These are phyloP conservation scores for Calonectria pauciramosa DNA, from an alignment of 2,329 filamentous ascomycete genomes.

Conservation along the genomic window DNA sequence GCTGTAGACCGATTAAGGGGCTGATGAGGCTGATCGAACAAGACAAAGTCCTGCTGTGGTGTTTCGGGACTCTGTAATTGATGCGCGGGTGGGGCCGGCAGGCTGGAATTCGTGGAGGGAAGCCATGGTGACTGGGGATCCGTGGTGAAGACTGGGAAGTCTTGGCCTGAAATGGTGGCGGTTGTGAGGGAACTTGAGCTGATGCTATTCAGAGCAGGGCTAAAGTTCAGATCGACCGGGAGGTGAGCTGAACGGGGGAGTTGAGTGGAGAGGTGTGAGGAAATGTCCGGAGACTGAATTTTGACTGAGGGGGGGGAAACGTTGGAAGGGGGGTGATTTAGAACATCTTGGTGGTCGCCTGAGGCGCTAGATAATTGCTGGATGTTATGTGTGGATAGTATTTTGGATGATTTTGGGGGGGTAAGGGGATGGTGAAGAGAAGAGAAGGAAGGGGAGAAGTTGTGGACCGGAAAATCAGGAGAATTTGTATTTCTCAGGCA, in stretches of 20 bases:
- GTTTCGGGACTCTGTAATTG: slow-evolving; percentile 64
- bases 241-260: slow-evolving; percentile 62
- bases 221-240: slow-evolving; percentile 78
- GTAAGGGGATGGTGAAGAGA: slow-evolving; percentile 45
- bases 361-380: slow-evolving; percentile 48
- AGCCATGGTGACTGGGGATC: slow-evolving; percentile 86
- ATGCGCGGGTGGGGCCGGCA: slow-evolving; percentile 73
- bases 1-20: slow-evolving; percentile 55
- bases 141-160: slow-evolving; percentile 85
- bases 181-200: slow-evolving; percentile 70
- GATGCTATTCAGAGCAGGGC: slow-evolving; percentile 69
- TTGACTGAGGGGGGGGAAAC: slow-evolving; percentile 60
- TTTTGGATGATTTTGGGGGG: slow-evolving; percentile 47
- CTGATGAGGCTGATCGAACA: slow-evolving; percentile 72
- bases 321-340: slow-evolving; percentile 62
- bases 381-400: slow-evolving; percentile 50
- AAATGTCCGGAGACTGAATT: slow-evolving; percentile 64
- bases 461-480: slow-evolving; percentile 45
- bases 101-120: slow-evolving; percentile 76
- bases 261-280: slow-evolving; percentile 63
- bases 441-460: slow-evolving; percentile 47
- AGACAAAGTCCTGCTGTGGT: slow-evolving; percentile 81
- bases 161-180: slow-evolving; percentile 74
- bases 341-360: slow-evolving; percentile 68
- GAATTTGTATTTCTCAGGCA: slow-evolving; percentile 65